Conservation (phyloP, 2,329 filamentous ascomycete species). For the Paecilomyces variotii region DNA sequence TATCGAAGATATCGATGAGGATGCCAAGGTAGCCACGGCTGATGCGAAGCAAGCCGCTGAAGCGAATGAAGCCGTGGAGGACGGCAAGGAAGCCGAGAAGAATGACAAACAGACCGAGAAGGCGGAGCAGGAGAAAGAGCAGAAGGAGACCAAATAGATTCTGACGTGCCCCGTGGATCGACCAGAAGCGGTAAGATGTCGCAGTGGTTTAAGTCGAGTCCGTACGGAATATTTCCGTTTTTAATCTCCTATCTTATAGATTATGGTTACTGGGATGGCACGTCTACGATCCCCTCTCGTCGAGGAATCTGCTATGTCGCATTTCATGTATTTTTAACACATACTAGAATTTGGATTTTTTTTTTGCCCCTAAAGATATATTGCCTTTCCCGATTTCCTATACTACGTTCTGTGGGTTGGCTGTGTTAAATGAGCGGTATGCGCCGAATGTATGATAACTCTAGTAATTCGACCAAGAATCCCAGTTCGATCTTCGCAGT, state of each 20-base stretch:
- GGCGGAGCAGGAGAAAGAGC: slow-evolving; percentile 11
- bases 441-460: neutral
- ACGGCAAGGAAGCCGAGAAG: slow-evolving; percentile 30
- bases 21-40: slow-evolving; percentile 46
- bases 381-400: neutral
- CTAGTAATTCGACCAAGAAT: neutral
- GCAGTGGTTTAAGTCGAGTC: slow-evolving; percentile 4
- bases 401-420: neutral
- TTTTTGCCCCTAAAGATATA: neutral
- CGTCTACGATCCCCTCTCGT: neutral
- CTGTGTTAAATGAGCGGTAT: neutral
- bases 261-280: neutral
- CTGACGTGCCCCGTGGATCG: neutral
- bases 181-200: neutral
- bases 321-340: neutral
- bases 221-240: slow-evolving; percentile 8
- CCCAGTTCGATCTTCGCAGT: neutral
- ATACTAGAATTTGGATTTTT: neutral
- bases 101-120: slow-evolving; percentile 19
- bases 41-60: slow-evolving; percentile 41
- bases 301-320: neutral
- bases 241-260: slow-evolving; percentile 8
- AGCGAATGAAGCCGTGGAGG: slow-evolving; percentile 34
- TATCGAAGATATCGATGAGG: slow-evolving; percentile 87
- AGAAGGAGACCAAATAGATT: slow-evolving; percentile 10